A percentile compares a stretch with the other conserved stretches of the same genome.
phyloP scores from a whole-genome alignment of 2,329 filamentous ascomycete species.

The Xylariaceae sp. region DNA sequence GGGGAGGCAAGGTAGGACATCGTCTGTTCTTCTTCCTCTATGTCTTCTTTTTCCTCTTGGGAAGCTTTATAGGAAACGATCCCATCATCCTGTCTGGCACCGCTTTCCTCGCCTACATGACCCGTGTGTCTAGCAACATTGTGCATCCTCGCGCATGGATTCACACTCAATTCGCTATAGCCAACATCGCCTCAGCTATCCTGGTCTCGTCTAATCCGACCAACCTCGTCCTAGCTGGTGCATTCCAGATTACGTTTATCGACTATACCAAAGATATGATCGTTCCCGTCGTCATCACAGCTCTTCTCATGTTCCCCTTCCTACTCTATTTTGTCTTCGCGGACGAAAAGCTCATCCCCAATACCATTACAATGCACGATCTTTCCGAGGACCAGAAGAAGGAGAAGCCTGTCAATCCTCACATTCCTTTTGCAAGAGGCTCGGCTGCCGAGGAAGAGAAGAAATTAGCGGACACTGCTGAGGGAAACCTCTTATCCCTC shows the following conservation, averaged over 20 bases:
- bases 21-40: constrained; percentile 72
- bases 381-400: constrained; percentile 55
- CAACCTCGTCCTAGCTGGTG: constrained; percentile 70
- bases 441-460: constrained; percentile 51
- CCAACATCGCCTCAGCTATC: constrained; percentile 72
- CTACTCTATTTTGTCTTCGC: constrained; percentile 68
- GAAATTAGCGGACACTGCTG: constrained; percentile 43
- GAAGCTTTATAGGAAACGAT: constrained; percentile 70
- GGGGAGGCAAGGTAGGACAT: constrained; percentile 65
- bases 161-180: constrained; percentile 66
- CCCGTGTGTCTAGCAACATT: constrained; percentile 70
- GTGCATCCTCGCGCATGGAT: constrained; percentile 71
- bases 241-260: constrained; percentile 70
- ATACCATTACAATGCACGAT: constrained; percentile 65
- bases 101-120: constrained; percentile 75
- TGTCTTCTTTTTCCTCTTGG: constrained; percentile 66
- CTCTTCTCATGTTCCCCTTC: constrained; percentile 66
- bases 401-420: constrained; percentile 65
- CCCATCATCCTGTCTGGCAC: constrained; percentile 74
- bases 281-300: constrained; percentile 67
- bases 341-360: constrained; percentile 61
- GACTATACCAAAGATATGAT: constrained; percentile 77
- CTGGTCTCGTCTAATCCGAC: constrained; percentile 77
- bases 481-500: constrained; percentile 56
- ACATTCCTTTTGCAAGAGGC: constrained; percentile 65